These are phyloP conservation scores for Tubosaeta sp. DNA, from an alignment of 768 basidiomycete species.

Conservation along the genomic window DNA sequence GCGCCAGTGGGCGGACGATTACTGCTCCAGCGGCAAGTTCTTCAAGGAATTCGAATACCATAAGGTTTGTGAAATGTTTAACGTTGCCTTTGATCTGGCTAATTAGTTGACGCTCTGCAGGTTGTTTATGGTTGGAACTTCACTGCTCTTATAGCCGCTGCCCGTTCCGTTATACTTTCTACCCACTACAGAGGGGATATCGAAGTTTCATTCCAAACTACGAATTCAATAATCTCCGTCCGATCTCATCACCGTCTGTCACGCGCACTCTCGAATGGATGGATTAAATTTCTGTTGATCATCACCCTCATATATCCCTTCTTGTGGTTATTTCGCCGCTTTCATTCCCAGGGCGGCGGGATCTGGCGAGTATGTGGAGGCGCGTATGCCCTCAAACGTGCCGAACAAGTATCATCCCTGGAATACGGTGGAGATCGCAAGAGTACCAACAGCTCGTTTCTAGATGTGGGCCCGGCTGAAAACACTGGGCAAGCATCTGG, in stretches of 20 bases:
- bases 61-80: constrained; percentile 44
- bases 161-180: constrained; percentile 35
- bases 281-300: constrained; percentile 66
- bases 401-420: constrained; percentile 15
- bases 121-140: constrained; percentile 60
- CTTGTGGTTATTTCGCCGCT: constrained; percentile 75
- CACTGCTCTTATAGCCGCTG: constrained; percentile 36
- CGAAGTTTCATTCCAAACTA: constrained; percentile 46
- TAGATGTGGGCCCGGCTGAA: not conserved
- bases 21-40: constrained; percentile 63
- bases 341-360: constrained; percentile 64
- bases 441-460: constrained; percentile 1
- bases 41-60: constrained; percentile 77
- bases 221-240: constrained; percentile 51
- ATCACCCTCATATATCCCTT: constrained; percentile 73
- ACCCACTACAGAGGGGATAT: constrained; percentile 36
- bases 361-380: constrained; percentile 73
- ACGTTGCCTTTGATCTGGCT: not conserved
- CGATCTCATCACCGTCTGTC: constrained; percentile 66
- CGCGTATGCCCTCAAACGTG: constrained; percentile 65
- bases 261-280: constrained; percentile 62
- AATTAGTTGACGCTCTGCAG: constrained; percentile 32
- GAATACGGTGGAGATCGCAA: constrained; percentile 4
- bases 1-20: constrained; percentile 80
- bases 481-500: constrained; percentile 15